These are phyloP conservation scores for Litsea cubeba DNA, from an alignment of 164 flowering plant genomes.

Conservation along the genomic window DNA sequence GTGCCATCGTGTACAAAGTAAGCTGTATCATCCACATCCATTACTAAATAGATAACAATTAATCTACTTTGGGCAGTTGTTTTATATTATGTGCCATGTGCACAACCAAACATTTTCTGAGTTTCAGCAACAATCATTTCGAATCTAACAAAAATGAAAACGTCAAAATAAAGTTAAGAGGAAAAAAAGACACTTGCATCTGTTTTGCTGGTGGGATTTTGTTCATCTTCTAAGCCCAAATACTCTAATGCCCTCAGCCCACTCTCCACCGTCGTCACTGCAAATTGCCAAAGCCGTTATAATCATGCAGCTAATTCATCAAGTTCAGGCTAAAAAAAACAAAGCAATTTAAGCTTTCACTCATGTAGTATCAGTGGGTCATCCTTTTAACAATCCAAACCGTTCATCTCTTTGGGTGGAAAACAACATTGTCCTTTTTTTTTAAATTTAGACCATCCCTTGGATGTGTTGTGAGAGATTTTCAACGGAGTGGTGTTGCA, in stretches of 20 bases:
- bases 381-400: not conserved
- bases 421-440: not conserved
- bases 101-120: too few relatives aligned
- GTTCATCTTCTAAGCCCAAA: slow-evolving; percentile 44
- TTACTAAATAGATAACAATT: too few relatives aligned
- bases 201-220: slow-evolving; percentile 8
- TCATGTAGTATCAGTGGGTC: not conserved
- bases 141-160: not conserved
- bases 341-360: not conserved
- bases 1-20: too few relatives aligned
- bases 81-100: too few relatives aligned
- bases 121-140: too few relatives aligned
- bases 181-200: slow-evolving; percentile 11
- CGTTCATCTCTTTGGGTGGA: not conserved
- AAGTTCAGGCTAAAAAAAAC: too few relatives aligned
- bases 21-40: too few relatives aligned
- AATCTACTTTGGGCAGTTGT: too few relatives aligned
- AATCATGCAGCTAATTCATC: not conserved
- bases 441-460: not conserved
- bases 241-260: slow-evolving; percentile 62
- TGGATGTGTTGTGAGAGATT: not conserved
- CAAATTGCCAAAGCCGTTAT: not conserved
- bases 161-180: not conserved
- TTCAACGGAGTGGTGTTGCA: not conserved
- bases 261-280: slow-evolving; percentile 78